Evolutionary conservation across 306 rosid genomes (phyloP).

Genomic region (Lathyrus aphaca): DNA sequence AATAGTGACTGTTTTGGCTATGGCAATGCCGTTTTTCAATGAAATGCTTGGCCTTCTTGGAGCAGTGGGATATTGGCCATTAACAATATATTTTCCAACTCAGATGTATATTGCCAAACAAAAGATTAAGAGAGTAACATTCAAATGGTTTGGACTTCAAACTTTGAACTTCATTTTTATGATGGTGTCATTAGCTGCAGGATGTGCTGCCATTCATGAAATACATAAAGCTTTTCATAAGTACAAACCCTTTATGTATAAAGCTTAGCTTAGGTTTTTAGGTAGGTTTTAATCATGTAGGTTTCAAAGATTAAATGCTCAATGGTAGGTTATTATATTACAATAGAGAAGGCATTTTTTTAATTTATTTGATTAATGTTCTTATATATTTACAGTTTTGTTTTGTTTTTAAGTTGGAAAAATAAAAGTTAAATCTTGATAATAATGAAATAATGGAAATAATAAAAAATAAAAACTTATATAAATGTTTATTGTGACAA

Average conservation of each 20-base stretch:
- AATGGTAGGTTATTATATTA: neutral
- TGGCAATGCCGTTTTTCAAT: conserved; percentile 38
- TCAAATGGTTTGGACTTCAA: conserved; percentile 33
- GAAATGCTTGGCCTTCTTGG: conserved; percentile 38
- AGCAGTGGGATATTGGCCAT: conserved; percentile 35
- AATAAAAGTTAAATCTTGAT: neutral
- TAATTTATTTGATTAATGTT: neutral
- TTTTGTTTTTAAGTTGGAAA: neutral
- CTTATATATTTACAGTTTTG: neutral
- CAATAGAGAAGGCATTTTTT: neutral
- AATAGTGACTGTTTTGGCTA: conserved; percentile 20
- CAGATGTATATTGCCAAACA: conserved; percentile 27
- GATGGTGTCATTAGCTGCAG: conserved; percentile 19
- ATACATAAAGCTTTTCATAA: neutral
- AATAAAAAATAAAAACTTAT: too few species aligned
- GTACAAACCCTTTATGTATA: conserved; percentile 34
- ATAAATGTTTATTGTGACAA: too few species aligned
- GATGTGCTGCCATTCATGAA: conserved; percentile 33
- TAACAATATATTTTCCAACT: conserved; percentile 28
- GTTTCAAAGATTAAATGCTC: neutral
- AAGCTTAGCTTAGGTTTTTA: conserved; percentile 10
- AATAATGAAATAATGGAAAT: too few species aligned
- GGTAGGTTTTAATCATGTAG: neutral
- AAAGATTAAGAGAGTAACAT: neutral
- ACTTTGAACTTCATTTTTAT: conserved; percentile 23